Evolutionary conservation across 257 asterid species (phyloP), one percentile per base, ranked within the genome.

Genomic region (Anisodus tanguticus): DNA sequence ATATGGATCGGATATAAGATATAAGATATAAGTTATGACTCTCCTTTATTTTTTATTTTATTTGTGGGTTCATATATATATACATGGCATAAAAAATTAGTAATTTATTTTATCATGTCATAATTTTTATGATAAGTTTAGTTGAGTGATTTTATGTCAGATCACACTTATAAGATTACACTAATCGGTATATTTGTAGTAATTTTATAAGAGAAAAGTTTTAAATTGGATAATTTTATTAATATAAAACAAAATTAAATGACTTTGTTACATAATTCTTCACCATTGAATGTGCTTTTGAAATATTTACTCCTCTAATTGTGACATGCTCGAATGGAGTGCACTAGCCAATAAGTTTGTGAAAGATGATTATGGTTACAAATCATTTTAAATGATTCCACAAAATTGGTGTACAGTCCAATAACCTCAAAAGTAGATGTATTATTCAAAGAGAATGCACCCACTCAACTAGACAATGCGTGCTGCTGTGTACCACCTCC

Each of bases 401-500:
- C 19, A 43, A 19, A 74, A 45, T 82, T 86, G 82, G 81, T 86
- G 15, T 87, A 49, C 60, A 47, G 1, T 11, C 60, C 17, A 74
- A 47, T 47, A 74, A 74, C 62, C 62, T 49, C 80, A 76, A 72
- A 85, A 74, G 78, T 84, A 54, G 88, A 57, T 86, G 81, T 82
- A 63, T 45, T 80, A 80, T 51, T 81, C 69, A 84, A 87, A 90
- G 76, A 78, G 43, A 76, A 86, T 89, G 92, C 62, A 70, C 79
- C 93, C 97, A 92, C 90, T 86, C 85, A 86, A 76, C 67, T 72
- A 43, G 88, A 86, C 91, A 90, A 89, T 92, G 96, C 96, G 84
- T 90, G 94, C 91, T 90, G 94, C 81, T 92, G 95, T 93, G 95
- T 91, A 92, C 91, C 85, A 90, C 97, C 90, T 86, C 8, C 35